These are phyloP conservation scores for Suhomyces wounanorum DNA, from an alignment of 1,139 yeast genomes.

Conservation along the genomic window DNA sequence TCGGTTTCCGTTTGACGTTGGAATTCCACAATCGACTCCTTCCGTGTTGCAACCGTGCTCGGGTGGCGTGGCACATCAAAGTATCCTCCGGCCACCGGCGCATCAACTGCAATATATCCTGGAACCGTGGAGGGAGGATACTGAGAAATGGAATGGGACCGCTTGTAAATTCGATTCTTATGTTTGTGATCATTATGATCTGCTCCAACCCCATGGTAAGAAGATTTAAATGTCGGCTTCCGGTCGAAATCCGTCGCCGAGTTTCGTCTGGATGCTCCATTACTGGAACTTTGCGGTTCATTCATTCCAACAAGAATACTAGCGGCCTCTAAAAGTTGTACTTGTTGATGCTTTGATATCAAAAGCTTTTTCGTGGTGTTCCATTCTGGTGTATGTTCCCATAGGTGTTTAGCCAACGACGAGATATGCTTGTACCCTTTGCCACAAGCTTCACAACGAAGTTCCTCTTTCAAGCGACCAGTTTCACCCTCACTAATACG, in stretches of 20 bases:
- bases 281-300: constrained; percentile 32
- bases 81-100: constrained; percentile 23
- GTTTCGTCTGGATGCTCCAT: constrained; percentile 18
- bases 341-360: constrained; percentile 90
- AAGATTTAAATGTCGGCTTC: constrained; percentile 8
- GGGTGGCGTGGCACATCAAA: constrained; percentile 19
- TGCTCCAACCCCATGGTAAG: constrained; percentile 5
- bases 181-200: constrained; percentile 4
- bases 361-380: constrained; percentile 76
- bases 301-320: constrained; percentile 82
- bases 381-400: constrained; percentile 93
- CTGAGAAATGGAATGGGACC: constrained; percentile 17
- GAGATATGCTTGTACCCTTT: constrained; percentile 87
- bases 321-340: constrained; percentile 85
- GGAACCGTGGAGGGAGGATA: constrained; percentile 16
- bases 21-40: constrained; percentile 11
- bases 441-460: constrained; percentile 87
- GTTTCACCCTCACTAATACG: constrained; percentile 85
- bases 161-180: constrained; percentile 6
- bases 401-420: constrained; percentile 69
- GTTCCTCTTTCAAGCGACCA: constrained; percentile 78
- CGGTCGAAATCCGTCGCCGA: constrained; percentile 11
- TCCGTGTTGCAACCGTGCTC: constrained; percentile 3
- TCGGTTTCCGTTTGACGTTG: constrained; percentile 6
- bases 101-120: constrained; percentile 11